phyloP scores from a whole-genome alignment of 768 basidiomycete species.

The Paxillus rubicundulus region DNA sequence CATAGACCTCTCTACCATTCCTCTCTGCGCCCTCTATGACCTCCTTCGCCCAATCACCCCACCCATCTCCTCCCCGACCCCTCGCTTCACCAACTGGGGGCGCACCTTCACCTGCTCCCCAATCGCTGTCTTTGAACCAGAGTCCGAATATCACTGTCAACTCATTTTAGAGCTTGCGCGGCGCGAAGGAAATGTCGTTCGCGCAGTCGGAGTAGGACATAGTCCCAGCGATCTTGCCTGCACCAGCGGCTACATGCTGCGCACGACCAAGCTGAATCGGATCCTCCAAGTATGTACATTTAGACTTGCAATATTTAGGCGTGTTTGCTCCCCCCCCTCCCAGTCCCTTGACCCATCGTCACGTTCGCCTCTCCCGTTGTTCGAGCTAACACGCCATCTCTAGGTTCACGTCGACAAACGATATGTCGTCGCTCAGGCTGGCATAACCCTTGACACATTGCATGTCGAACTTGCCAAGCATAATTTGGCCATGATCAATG shows the following conservation, averaged over 20 bases:
- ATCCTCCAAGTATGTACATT: conserved; percentile 68
- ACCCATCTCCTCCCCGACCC: conserved; percentile 35
- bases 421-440: conserved; percentile 71
- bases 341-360: not conserved
- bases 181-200: conserved; percentile 64
- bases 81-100: conserved; percentile 84
- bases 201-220: conserved; percentile 88
- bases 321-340: conserved; percentile 10
- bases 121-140: conserved; percentile 72
- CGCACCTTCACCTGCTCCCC: conserved; percentile 72
- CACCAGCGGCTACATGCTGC: conserved; percentile 82
- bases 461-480: conserved; percentile 63
- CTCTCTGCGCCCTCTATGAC: conserved; percentile 47
- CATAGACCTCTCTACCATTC: conserved; percentile 35
- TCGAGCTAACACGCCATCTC: not conserved
- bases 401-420: conserved; percentile 71
- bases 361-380: not conserved
- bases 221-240: conserved; percentile 93
- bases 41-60: conserved; percentile 57
- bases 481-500: conserved; percentile 82
- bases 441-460: conserved; percentile 73
- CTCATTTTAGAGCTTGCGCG: conserved; percentile 79
- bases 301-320: conserved; percentile 16
- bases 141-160: conserved; percentile 62
- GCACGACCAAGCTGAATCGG: conserved; percentile 68